phyloP scores from a whole-genome alignment of 805 yeast genomes.

The Barnettozyma sucrosica region DNA sequence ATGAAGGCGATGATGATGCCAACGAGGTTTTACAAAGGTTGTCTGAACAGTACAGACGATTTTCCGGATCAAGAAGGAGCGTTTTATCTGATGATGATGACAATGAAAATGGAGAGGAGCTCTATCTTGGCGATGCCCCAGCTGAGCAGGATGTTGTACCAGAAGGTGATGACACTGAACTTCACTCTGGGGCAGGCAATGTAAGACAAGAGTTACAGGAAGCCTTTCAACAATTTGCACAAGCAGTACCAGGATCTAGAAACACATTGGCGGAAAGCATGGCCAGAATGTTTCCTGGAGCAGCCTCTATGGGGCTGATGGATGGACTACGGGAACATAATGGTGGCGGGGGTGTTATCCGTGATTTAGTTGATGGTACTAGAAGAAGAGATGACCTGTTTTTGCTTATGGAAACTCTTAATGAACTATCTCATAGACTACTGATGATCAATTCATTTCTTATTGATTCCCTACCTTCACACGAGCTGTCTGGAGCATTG shows the following conservation, averaged over 20 bases:
- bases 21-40: constrained; percentile 31
- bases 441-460: constrained; percentile 62
- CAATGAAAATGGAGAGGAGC: constrained; percentile 20
- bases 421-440: constrained; percentile 56
- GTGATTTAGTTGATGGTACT: constrained; percentile 20
- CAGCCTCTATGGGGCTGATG: constrained; percentile 27
- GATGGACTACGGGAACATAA: constrained; percentile 17
- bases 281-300: constrained; percentile 35
- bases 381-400: constrained; percentile 45
- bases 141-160: constrained; percentile 18
- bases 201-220: constrained; percentile 16
- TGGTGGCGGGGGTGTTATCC: constrained; percentile 18
- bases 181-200: constrained; percentile 23
- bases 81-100: constrained; percentile 24
- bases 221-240: constrained; percentile 4
- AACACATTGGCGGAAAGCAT: constrained; percentile 23
- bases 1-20: constrained; percentile 25
- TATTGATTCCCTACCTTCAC: constrained; percentile 64
- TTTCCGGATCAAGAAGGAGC: constrained; percentile 23
- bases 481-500: constrained; percentile 46
- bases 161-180: constrained; percentile 20
- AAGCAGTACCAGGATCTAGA: constrained; percentile 21
- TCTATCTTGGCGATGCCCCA: constrained; percentile 25
- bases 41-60: constrained; percentile 35
- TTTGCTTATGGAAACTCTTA: constrained; percentile 55